Conservation (phyloP, 176 grass and related monocot species). For the Echinochloa phyllopogon region DNA sequence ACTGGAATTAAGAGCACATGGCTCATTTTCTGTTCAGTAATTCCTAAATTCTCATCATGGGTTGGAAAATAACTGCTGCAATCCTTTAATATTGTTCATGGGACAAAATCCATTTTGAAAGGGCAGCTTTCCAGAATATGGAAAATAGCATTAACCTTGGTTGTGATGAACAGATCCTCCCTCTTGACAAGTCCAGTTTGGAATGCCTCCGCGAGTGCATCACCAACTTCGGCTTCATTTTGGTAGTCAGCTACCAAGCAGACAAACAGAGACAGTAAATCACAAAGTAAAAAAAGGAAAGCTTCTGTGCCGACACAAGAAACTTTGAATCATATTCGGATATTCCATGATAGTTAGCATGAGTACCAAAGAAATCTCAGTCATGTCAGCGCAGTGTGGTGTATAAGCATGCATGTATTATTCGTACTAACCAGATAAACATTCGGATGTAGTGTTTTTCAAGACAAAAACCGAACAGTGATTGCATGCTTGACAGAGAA, state of each 20-base stretch:
- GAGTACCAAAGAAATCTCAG: not conserved
- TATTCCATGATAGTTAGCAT: not conserved
- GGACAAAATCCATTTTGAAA: not conserved
- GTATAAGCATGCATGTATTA: not conserved
- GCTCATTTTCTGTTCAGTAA: not conserved
- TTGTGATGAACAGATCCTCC: slow-evolving; percentile 93
- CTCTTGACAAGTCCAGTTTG: slow-evolving; percentile 76
- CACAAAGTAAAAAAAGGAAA: not conserved
- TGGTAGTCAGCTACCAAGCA: slow-evolving; percentile 71
- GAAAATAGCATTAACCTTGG: slow-evolving; percentile 59
- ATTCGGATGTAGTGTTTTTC: not conserved
- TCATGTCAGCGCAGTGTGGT: not conserved
- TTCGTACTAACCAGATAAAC: not conserved
- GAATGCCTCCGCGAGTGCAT: slow-evolving; percentile 82
- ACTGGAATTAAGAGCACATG: not conserved
- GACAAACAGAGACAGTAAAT: not conserved
- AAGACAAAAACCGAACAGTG: not conserved
- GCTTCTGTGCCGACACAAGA: not conserved
- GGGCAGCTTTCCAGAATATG: not conserved
- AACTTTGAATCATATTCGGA: not conserved
- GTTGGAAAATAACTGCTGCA: not conserved
- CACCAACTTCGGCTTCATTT: slow-evolving; percentile 87
- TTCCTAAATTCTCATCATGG: not conserved
- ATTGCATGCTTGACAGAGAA: not conserved
- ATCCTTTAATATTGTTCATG: not conserved